A percentile compares a stretch with the other conserved stretches of the same genome.
These are phyloP conservation scores for Amoebophrya sp. DNA, from an alignment of 169 alveolate genomes.

Conservation along the genomic window DNA sequence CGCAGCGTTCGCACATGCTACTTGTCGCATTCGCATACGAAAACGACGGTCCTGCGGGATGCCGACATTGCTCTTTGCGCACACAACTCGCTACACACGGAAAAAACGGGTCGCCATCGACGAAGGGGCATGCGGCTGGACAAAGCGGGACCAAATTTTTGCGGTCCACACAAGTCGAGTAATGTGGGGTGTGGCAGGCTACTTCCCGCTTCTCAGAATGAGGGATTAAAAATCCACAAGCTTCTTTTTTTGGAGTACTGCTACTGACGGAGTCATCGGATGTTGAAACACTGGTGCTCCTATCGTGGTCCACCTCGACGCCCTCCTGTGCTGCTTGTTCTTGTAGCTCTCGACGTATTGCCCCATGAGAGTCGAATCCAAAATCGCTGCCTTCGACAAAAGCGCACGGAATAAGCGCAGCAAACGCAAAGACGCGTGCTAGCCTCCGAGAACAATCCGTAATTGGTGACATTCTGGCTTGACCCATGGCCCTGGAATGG, in stretches of 20 bases:
- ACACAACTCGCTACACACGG: background rate
- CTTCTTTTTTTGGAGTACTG: background rate
- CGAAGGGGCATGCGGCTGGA: conserved; percentile 20
- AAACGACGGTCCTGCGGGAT: background rate
- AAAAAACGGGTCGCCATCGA: background rate
- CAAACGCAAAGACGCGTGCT: no score
- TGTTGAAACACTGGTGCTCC: background rate
- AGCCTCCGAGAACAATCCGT: no score
- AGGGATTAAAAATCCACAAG: background rate
- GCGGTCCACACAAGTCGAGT: background rate
- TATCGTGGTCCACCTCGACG: background rate
- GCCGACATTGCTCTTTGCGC: background rate
- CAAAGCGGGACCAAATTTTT: background rate
- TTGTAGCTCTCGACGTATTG: no score
- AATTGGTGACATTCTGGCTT: no score
- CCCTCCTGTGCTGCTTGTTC: no score
- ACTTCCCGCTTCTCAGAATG: background rate
- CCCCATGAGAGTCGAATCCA: no score
- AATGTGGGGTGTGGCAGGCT: background rate
- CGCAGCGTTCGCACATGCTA: background rate
- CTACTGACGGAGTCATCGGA: background rate
- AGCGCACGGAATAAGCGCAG: background rate
- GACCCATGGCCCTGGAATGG: no score
- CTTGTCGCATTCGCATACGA: background rate
- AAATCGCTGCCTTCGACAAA: background rate